A percentile compares a stretch with the other conserved stretches of the same genome.
phyloP scores from a whole-genome alignment of 129 eudicot species.

The Kitagawia praeruptora region DNA sequence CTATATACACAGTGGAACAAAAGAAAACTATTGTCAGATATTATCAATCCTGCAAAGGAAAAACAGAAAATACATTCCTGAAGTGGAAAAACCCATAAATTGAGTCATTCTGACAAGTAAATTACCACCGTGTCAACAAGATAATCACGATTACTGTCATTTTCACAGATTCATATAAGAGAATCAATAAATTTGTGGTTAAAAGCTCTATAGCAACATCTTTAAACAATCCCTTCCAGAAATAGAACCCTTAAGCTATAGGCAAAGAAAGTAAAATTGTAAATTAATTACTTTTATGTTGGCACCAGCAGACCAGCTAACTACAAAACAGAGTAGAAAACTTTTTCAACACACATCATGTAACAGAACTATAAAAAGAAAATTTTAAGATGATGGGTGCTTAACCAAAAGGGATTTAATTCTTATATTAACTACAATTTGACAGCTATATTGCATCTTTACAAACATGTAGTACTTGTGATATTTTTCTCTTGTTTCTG shows the following conservation, averaged over 20 bases:
- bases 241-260: neutral
- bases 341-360: neutral
- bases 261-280: neutral
- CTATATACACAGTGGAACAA: constrained; percentile 27
- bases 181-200: neutral
- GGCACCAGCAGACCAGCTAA: neutral
- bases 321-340: neutral
- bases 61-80: neutral
- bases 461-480: neutral
- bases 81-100: neutral
- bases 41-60: neutral
- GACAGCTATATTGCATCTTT: neutral
- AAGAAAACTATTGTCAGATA: neutral
- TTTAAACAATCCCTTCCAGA: neutral
- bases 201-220: neutral
- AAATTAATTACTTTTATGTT: neutral
- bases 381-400: neutral
- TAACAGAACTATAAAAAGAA: neutral
- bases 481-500: neutral
- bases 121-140: neutral
- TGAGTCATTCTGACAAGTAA: neutral
- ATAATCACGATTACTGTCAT: neutral
- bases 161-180: neutral
- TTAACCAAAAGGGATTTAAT: neutral
- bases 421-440: neutral